These are phyloP conservation scores for Colletotrichum tropicicola DNA, from an alignment of 2,329 filamentous ascomycete genomes.

Conservation along the genomic window DNA sequence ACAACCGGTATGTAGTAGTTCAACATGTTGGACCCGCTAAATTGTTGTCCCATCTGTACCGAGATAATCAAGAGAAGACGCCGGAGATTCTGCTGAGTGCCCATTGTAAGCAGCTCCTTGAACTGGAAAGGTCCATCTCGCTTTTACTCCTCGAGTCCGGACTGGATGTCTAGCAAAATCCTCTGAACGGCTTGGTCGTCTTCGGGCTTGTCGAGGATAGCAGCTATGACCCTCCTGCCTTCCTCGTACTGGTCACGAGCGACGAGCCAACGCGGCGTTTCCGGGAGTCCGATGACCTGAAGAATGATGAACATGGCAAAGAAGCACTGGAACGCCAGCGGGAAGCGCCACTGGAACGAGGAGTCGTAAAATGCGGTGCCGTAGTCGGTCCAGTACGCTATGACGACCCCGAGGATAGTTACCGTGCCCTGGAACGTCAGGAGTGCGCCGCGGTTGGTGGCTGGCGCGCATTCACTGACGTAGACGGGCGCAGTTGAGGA, in stretches of 20 bases:
- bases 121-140: slow-evolving; percentile 33
- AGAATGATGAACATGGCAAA: slow-evolving; percentile 45
- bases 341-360: slow-evolving; percentile 36
- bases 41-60: slow-evolving; percentile 39
- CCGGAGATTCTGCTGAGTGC: slow-evolving; percentile 36
- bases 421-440: slow-evolving; percentile 59
- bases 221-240: slow-evolving; percentile 33
- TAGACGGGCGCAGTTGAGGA: slow-evolving; percentile 50
- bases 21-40: slow-evolving; percentile 37
- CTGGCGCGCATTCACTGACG: slow-evolving; percentile 41
- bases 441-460: slow-evolving; percentile 55
- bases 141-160: slow-evolving; percentile 31
- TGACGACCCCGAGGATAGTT: slow-evolving; percentile 54
- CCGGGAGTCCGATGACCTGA: slow-evolving; percentile 45
- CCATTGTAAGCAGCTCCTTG: slow-evolving; percentile 34
- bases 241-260: slow-evolving; percentile 43
- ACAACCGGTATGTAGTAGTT: slow-evolving; percentile 43
- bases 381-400: slow-evolving; percentile 50
- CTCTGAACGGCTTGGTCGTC: slow-evolving; percentile 31
- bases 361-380: not conserved
- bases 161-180: slow-evolving; percentile 31
- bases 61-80: slow-evolving; percentile 37
- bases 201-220: slow-evolving; percentile 27
- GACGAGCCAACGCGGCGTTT: slow-evolving; percentile 47
- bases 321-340: slow-evolving; percentile 47